Evolutionary conservation across 1,284 basidiomycete genomes (phyloP), one percentile per base, ranked within the genome.

Genomic region (Sporisorium scitamineum): DNA sequence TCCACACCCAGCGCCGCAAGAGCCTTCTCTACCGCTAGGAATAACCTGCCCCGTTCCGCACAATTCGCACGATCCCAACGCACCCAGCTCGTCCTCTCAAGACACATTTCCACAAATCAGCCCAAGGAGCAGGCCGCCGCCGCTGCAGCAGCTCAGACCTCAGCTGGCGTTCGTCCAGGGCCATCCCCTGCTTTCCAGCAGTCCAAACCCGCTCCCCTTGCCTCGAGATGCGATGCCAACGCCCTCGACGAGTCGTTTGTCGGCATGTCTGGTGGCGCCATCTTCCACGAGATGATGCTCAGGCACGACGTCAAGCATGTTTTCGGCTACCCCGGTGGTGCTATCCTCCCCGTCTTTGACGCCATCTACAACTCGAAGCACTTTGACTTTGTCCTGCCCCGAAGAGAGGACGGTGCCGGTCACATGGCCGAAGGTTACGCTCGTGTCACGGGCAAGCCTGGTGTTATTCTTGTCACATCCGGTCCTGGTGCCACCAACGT

Each of bases 271-370:
- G 96, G 96, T 34, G 96, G 96, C 39, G 90, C 97, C 86, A 97
- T 99, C 85, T 97, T 99, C 88, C 95, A 99, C 86, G 95, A 99
- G 87, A 98, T 99, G 96, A 97, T 99, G 94, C 91, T 95, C 66
- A 90, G 96, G 60, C 96, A 99, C 86, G 90, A 90, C 65, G 95
- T 99, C 83, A 97, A 96, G 87, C 93, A 98, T 85, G 90, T 99
- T 56, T 99, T 99, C 84, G 96, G 96, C 52, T 99, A 99, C 87
- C 96, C 96, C 18, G 96, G 96, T 53, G 95, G 95, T 71, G 96
- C 96, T 54, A 98, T 98, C 85, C 91, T 98, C 20, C 97, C 96
- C 79, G 96, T 99, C 44, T 99, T 98, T 86, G 96, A 99, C 86
- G 96, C 97, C 84, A 99, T 98, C 86, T 92, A 98, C 89, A 93